phyloP scores from a whole-genome alignment of 2,329 filamentous ascomycete genomes.

The Plectosphaerella cucumerina region DNA sequence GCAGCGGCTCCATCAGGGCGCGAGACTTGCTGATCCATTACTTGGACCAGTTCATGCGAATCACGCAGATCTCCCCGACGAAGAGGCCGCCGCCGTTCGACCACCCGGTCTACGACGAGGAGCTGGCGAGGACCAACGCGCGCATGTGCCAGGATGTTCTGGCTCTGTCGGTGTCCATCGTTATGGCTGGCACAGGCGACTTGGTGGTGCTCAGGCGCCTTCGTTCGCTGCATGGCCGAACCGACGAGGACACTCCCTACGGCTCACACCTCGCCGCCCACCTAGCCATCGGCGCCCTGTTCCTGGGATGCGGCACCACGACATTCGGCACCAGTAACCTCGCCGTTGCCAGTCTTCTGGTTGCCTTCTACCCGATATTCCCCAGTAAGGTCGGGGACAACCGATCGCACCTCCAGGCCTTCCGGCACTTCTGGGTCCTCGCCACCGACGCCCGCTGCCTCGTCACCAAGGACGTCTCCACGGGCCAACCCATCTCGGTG shows the following conservation, averaged over 20 bases:
- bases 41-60: slow-evolving; percentile 79
- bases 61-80: slow-evolving; percentile 54
- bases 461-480: slow-evolving; percentile 81
- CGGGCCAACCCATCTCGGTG: slow-evolving; percentile 71
- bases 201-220: slow-evolving; percentile 79
- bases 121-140: slow-evolving; percentile 75
- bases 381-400: slow-evolving; percentile 89
- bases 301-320: slow-evolving; percentile 86
- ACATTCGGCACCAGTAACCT: slow-evolving; percentile 88
- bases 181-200: slow-evolving; percentile 96
- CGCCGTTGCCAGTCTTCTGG: slow-evolving; percentile 79
- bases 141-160: slow-evolving; percentile 89
- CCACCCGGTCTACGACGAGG: slow-evolving; percentile 68
- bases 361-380: slow-evolving; percentile 92
- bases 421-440: slow-evolving; percentile 95
- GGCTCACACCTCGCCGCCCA: slow-evolving; percentile 92
- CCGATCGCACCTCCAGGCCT: slow-evolving; percentile 88
- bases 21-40: slow-evolving; percentile 81
- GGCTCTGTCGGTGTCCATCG: slow-evolving; percentile 74
- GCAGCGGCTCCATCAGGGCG: slow-evolving; percentile 64
- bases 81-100: slow-evolving; percentile 17
- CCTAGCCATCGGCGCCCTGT: slow-evolving; percentile 84
- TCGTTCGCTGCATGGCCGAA: slow-evolving; percentile 80
- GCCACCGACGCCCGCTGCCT: slow-evolving; percentile 87
- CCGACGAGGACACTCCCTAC: slow-evolving; percentile 80